Conservation (phyloP, 1,139 yeast species). For the Magnusiomyces sp. region DNA sequence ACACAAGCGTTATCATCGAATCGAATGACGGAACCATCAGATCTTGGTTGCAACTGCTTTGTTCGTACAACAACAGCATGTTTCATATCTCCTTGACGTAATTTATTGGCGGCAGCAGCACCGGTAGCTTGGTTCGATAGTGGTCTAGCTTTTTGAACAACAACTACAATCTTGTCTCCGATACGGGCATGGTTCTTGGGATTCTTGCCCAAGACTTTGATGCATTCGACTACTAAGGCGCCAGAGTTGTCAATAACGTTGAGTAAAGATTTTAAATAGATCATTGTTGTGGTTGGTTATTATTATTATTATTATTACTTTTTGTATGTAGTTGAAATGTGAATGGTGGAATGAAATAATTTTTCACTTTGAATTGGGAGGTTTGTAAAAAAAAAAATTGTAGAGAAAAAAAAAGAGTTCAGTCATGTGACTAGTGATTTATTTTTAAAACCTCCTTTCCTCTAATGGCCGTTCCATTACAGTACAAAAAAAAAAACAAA, state of each 20-base stretch:
- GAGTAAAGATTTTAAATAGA: constrained; percentile 77
- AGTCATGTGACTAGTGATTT: background rate
- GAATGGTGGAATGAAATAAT: background rate
- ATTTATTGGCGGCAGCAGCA: constrained; percentile 50
- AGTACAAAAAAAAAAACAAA: background rate
- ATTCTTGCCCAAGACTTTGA: constrained; percentile 84
- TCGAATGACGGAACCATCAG: constrained; percentile 78
- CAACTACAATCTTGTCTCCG: constrained; percentile 82
- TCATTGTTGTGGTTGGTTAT: constrained; percentile 42
- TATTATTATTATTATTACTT: too few relatives aligned
- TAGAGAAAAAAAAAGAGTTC: background rate
- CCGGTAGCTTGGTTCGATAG: constrained; percentile 44
- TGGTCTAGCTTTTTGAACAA: constrained; percentile 86
- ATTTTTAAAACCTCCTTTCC: too few relatives aligned
- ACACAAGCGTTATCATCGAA: constrained; percentile 98
- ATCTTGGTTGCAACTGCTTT: constrained; percentile 72
- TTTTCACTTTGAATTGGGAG: background rate
- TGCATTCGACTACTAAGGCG: constrained; percentile 91
- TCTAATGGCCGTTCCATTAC: background rate
- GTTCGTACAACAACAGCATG: constrained; percentile 95
- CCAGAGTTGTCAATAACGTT: constrained; percentile 94
- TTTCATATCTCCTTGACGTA: constrained; percentile 90
- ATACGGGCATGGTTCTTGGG: constrained; percentile 77
- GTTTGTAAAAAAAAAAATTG: background rate
- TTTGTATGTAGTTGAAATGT: too few relatives aligned